Evolutionary conservation across 2,329 filamentous ascomycete genomes (phyloP).

Genomic region (Aspergillus pseudoglaucus): DNA sequence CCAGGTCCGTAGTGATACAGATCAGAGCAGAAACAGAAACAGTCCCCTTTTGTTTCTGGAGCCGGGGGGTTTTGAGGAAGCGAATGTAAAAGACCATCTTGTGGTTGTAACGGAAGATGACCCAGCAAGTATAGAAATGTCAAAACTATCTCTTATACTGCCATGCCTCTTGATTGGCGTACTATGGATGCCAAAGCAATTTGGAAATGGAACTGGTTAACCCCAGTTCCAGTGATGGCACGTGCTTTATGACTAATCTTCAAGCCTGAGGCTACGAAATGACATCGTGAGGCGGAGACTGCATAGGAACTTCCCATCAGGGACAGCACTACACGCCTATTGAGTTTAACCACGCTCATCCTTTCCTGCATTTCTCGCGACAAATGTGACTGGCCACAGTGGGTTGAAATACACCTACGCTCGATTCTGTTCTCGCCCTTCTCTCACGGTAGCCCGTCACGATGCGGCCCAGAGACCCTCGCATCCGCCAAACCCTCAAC

Average conservation of each 20-base stretch:
- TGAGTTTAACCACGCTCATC: not conserved
- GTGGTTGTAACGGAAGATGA: not conserved
- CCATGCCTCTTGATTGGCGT: not conserved
- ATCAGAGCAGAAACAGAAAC: slow-evolving; percentile 47
- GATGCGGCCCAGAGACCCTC: slow-evolving; percentile 66
- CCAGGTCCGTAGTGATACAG: slow-evolving; percentile 63
- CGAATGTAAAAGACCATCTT: slow-evolving; percentile 57
- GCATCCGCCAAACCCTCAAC: slow-evolving; percentile 88
- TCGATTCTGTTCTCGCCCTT: not conserved
- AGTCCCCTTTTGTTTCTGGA: slow-evolving; percentile 37
- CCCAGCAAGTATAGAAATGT: not conserved
- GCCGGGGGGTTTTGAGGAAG: slow-evolving; percentile 58
- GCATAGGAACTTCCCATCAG: not conserved
- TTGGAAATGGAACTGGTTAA: not conserved
- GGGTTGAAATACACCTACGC: slow-evolving; percentile 1
- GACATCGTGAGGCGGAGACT: slow-evolving; percentile 16
- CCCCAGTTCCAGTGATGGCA: slow-evolving; percentile 7
- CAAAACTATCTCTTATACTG: not conserved
- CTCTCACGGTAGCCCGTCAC: slow-evolving; percentile 28
- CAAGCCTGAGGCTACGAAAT: slow-evolving; percentile 6
- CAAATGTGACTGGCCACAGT: not conserved
- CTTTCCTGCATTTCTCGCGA: not conserved
- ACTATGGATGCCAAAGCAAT: not conserved
- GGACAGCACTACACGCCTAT: not conserved
- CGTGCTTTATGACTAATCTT: slow-evolving; percentile 22